Evolutionary conservation across 179 eudicot genomes (phyloP).

Genomic region (Patellifolia procumbens): DNA sequence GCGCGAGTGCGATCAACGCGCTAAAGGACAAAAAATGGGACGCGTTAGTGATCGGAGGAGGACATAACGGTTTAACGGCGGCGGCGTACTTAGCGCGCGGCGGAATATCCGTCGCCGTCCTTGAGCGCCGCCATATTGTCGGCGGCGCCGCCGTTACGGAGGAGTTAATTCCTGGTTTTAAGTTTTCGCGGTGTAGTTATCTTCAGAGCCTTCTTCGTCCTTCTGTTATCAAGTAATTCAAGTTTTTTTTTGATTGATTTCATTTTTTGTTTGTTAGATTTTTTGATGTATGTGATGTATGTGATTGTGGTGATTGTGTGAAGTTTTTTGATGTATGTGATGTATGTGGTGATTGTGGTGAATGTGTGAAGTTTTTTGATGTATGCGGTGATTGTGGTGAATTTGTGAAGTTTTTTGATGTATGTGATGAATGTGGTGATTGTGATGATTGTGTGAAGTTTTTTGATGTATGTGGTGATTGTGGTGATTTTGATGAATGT

Average conservation of each 20-base stretch:
- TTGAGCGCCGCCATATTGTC: constrained; percentile 83
- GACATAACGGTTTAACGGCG: constrained; percentile 95
- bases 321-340: too few relatives aligned
- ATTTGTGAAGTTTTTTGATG: too few relatives aligned
- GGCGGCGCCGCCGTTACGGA: constrained; percentile 99
- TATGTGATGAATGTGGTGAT: neutral
- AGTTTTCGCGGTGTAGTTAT: constrained; percentile 97
- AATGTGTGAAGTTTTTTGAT: too few relatives aligned
- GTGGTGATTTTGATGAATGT: neutral
- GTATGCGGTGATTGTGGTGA: too few relatives aligned
- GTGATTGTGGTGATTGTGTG: too few relatives aligned
- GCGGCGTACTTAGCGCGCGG: constrained; percentile 92
- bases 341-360: constrained; percentile 2
- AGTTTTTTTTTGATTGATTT: too few relatives aligned
- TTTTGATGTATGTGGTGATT: neutral
- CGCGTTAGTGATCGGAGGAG: constrained; percentile 86
- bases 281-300: too few relatives aligned
- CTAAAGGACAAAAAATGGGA: constrained; percentile 75
- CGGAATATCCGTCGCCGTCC: constrained; percentile 93
- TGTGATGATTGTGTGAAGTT: too few relatives aligned
- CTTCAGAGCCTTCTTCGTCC: constrained; percentile 99
- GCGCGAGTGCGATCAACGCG: constrained; percentile 28
- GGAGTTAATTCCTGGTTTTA: constrained; percentile 87
- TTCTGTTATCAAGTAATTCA: constrained; percentile 54
- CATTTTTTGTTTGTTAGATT: too few relatives aligned